Percentiles rank a stretch among this genome's conserved stretches.
Evolutionary conservation across 2,329 filamentous ascomycete species (phyloP).

Genomic region (Apiospora rasikravindrae): DNA sequence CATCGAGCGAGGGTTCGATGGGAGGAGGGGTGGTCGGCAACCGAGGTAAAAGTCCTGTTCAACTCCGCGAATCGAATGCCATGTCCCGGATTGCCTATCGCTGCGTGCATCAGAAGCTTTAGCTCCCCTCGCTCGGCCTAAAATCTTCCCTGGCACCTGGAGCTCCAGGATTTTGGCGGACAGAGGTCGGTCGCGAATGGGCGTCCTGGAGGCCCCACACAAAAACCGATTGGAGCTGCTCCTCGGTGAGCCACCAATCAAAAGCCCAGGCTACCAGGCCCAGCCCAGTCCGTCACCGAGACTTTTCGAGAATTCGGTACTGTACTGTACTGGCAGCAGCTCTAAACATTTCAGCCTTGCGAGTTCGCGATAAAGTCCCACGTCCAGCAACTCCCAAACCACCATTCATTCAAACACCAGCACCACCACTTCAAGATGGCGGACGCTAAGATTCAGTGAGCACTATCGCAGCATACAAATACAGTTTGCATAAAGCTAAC

Average conservation of each 20-base stretch:
- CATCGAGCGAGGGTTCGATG: constrained; percentile 38
- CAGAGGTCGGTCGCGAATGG: constrained; percentile 10
- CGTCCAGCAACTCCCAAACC: not conserved
- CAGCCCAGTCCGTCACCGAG: constrained; percentile 21
- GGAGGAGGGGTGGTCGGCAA: not conserved
- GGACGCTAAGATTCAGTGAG: constrained; percentile 71
- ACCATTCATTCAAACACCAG: constrained; percentile 13
- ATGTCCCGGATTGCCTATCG: constrained; percentile 4
- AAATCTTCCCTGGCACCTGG: constrained; percentile 2
- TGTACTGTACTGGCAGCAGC: not conserved
- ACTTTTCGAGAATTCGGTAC: constrained; percentile 21
- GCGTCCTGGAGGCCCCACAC: not conserved
- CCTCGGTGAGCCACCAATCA: constrained; percentile 23
- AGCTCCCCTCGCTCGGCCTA: constrained; percentile 6
- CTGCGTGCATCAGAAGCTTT: not conserved
- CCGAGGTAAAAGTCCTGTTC: constrained; percentile 15
- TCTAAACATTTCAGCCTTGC: constrained; percentile 23
- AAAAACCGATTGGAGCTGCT: not conserved
- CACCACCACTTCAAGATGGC: constrained; percentile 33
- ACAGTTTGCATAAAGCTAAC: constrained; percentile 18
- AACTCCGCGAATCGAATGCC: constrained; percentile 8
- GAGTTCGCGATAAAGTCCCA: constrained; percentile 19
- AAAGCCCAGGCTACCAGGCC: not conserved
- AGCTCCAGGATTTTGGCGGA: constrained; percentile 5
- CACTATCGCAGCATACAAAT: constrained; percentile 25